A percentile compares a stretch with the other conserved stretches of the same genome.
phyloP scores from a whole-genome alignment of 2,329 filamentous ascomycete species.

The Talaromyces marneffei region DNA sequence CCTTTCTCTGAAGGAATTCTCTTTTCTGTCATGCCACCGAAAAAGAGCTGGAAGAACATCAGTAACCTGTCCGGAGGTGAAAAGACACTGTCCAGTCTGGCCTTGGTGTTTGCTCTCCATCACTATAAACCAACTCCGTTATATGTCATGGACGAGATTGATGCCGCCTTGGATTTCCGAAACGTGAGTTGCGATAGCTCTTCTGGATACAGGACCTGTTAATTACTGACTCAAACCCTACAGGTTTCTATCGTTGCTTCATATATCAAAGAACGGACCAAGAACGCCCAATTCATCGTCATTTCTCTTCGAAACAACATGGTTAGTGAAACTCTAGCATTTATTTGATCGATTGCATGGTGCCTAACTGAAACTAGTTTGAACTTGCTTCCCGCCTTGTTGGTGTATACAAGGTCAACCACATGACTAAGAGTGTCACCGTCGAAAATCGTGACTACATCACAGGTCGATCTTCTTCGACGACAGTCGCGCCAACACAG shows the following conservation, averaged over 20 bases:
- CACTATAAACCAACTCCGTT: constrained; percentile 96
- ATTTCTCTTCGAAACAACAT: constrained; percentile 98
- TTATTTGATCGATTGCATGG: background rate
- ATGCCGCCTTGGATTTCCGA: constrained; percentile 93
- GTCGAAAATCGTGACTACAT: constrained; percentile 82
- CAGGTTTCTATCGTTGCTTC: constrained; percentile 95
- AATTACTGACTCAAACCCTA: constrained; percentile 12
- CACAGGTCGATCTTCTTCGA: constrained; percentile 21
- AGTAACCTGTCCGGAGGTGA: constrained; percentile 92
- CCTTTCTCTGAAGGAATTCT: constrained; percentile 95
- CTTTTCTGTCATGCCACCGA: constrained; percentile 98
- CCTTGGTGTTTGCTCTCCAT: constrained; percentile 94
- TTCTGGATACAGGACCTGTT: background rate
- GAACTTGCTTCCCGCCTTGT: constrained; percentile 92
- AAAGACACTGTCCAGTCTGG: constrained; percentile 90
- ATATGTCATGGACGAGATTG: constrained; percentile 99
- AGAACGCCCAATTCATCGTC: constrained; percentile 98
- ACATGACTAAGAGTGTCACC: constrained; percentile 92
- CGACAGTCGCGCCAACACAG: constrained; percentile 3
- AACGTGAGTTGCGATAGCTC: constrained; percentile 66
- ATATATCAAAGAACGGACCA: constrained; percentile 98
- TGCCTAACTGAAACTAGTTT: constrained; percentile 48
- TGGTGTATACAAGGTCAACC: constrained; percentile 98
- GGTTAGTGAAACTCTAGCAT: constrained; percentile 36
- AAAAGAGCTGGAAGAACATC: constrained; percentile 99